A percentile compares a stretch with the other conserved stretches of the same genome.
phyloP scores from a whole-genome alignment of 139 green algal species.

The Tetradesmus obliquus region DNA sequence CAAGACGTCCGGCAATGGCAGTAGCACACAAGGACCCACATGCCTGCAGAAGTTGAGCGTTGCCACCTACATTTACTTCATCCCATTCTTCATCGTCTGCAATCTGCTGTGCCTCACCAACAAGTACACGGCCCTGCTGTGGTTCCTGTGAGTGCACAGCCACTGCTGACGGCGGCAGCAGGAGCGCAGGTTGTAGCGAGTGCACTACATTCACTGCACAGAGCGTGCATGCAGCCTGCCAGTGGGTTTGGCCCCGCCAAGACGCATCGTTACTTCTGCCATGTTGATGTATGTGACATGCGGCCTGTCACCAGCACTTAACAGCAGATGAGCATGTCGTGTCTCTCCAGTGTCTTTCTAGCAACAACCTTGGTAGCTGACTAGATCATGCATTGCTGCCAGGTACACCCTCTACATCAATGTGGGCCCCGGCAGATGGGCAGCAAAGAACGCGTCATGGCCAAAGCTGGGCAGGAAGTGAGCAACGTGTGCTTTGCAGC shows the following conservation, averaged over 20 bases:
- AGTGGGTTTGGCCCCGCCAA: neutral
- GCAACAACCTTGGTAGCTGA: neutral
- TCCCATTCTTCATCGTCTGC: constrained; percentile 21
- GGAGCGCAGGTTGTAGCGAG: neutral
- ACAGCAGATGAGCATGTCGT: too few relatives aligned
- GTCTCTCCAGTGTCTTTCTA: neutral
- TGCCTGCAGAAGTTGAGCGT: constrained; percentile 10
- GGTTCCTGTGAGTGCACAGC: constrained; percentile 28
- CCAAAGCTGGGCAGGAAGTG: constrained; percentile 36
- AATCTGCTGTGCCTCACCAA: constrained; percentile 40
- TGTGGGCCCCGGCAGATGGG: constrained; percentile 28
- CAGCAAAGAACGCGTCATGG: constrained; percentile 34
- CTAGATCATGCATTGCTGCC: neutral
- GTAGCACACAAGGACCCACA: neutral
- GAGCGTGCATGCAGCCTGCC: neutral
- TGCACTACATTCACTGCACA: neutral
- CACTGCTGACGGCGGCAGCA: neutral
- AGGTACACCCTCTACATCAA: constrained; percentile 44
- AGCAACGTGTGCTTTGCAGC: neutral
- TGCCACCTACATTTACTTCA: constrained; percentile 49
- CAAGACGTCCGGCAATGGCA: neutral
- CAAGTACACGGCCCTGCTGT: constrained; percentile 34
- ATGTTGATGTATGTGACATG: too few relatives aligned
- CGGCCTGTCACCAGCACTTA: too few relatives aligned
- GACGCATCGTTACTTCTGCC: too few relatives aligned